Percentiles rank a stretch among this genome's conserved stretches.
phyloP scores from a whole-genome alignment of 2,329 filamentous ascomycete species.

The Herpotrichia juniperi region DNA sequence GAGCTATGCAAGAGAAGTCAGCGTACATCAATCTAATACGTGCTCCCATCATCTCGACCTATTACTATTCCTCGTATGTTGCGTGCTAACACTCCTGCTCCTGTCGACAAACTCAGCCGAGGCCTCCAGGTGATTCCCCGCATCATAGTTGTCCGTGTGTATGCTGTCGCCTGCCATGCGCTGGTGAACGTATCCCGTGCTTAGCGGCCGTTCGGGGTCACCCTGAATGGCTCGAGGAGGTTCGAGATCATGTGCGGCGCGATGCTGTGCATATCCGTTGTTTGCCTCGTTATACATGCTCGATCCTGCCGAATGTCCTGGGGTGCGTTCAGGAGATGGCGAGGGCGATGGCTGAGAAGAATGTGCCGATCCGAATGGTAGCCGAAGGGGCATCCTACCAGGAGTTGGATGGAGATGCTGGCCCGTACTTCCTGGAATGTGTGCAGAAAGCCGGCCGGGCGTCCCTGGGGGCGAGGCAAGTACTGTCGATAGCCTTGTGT shows the following conservation, averaged over 20 bases:
- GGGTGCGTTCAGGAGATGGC: constrained; percentile 42
- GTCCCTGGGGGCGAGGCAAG: constrained; percentile 26
- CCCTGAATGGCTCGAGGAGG: constrained; percentile 24
- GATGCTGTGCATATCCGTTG: constrained; percentile 22
- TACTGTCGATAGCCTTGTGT: constrained; percentile 34
- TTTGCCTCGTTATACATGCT: constrained; percentile 34
- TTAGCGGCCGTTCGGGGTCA: constrained; percentile 35
- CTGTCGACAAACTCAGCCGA: constrained; percentile 45
- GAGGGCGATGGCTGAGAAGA: constrained; percentile 22
- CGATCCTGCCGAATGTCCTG: constrained; percentile 41
- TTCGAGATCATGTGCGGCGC: constrained; percentile 10
- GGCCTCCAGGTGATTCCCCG: constrained; percentile 40
- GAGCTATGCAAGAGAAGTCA: not conserved
- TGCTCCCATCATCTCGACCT: constrained; percentile 12
- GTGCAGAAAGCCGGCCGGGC: constrained; percentile 19
- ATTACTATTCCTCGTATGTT: constrained; percentile 27
- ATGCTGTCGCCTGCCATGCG: constrained; percentile 47
- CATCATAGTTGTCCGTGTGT: constrained; percentile 36
- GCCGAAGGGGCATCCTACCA: constrained; percentile 31
- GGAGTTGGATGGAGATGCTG: constrained; percentile 34
- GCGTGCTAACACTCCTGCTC: constrained; percentile 41
- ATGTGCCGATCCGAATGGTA: constrained; percentile 45
- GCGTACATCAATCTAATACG: not conserved
- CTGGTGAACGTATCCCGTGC: constrained; percentile 47
- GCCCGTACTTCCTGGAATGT: constrained; percentile 9